Evolutionary conservation across 1,139 yeast genomes (phyloP).

Genomic region (Geotrichum fermentans): DNA sequence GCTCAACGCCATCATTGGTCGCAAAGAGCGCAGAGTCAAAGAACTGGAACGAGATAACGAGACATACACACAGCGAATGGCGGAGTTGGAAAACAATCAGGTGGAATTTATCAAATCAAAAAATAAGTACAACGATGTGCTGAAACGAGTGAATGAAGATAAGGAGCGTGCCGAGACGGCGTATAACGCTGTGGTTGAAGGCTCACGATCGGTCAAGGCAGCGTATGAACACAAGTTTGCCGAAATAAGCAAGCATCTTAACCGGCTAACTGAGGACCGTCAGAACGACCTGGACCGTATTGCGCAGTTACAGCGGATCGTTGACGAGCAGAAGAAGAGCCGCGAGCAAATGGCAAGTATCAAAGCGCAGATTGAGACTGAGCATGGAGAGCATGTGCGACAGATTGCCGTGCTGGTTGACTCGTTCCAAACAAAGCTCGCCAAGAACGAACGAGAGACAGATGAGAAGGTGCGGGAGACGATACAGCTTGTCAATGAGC

Average conservation of each 20-base stretch:
- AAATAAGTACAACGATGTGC: conserved; percentile 12
- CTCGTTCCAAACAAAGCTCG: neutral
- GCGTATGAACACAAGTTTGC: conserved; percentile 14
- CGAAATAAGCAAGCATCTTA: conserved; percentile 22
- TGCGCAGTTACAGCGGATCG: conserved; percentile 19
- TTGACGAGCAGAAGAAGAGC: conserved; percentile 23
- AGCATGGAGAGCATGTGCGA: conserved; percentile 25
- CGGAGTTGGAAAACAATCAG: conserved; percentile 14
- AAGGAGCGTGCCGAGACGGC: conserved; percentile 24
- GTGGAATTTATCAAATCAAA: conserved; percentile 14
- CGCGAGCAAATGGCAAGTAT: conserved; percentile 22
- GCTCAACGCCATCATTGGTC: conserved; percentile 27
- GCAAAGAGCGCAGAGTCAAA: conserved; percentile 31
- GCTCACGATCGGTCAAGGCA: conserved; percentile 5
- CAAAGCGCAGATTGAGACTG: conserved; percentile 22
- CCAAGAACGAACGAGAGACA: neutral
- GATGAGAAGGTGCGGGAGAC: conserved; percentile 4
- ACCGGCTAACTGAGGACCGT: conserved; percentile 24
- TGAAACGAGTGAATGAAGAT: conserved; percentile 21
- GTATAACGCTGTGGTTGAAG: conserved; percentile 11
- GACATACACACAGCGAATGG: conserved; percentile 5
- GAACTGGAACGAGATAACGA: conserved; percentile 25
- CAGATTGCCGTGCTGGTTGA: conserved; percentile 20
- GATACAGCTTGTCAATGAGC: conserved; percentile 8
- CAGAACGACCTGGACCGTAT: conserved; percentile 23